phyloP scores from a whole-genome alignment of 345 rosid genomes.

The Hibiscus syriacus region DNA sequence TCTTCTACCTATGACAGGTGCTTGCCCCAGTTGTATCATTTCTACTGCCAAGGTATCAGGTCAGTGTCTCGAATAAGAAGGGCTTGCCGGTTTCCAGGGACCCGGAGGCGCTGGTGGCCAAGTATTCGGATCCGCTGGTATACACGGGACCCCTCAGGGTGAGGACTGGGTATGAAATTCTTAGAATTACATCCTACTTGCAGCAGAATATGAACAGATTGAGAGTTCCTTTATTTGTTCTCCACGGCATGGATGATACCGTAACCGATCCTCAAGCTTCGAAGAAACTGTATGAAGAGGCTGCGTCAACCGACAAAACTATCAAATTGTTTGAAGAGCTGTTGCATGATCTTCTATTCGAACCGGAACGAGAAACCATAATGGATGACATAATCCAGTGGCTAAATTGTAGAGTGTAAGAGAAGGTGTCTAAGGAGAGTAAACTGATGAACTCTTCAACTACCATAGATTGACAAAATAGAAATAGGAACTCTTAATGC shows the following conservation, averaged over 20 bases:
- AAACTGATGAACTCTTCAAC: neutral
- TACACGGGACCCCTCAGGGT: too few species aligned
- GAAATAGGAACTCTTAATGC: neutral
- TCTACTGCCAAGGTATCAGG: neutral
- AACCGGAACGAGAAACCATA: too few species aligned
- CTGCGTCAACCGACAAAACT: too few species aligned
- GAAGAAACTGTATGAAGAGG: constrained; percentile 49
- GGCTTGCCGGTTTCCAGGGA: neutral
- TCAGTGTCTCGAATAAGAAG: neutral
- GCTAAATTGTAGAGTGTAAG: neutral
- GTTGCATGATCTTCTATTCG: too few species aligned
- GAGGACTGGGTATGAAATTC: too few species aligned
- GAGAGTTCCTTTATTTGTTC: constrained; percentile 21
- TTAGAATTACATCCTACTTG: too few species aligned
- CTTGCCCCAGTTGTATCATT: neutral
- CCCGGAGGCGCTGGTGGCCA: too few species aligned
- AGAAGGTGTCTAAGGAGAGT: neutral
- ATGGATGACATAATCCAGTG: constrained; percentile 1
- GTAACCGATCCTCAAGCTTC: constrained; percentile 65
- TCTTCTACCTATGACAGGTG: too few species aligned
- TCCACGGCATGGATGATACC: constrained; percentile 72
- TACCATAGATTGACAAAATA: neutral
- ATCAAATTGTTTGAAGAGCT: too few species aligned
- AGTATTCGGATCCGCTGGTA: too few species aligned
- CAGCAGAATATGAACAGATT: neutral